These are phyloP conservation scores for Cladosporium sp. DNA, from an alignment of 2,329 filamentous ascomycete genomes.

Conservation along the genomic window DNA sequence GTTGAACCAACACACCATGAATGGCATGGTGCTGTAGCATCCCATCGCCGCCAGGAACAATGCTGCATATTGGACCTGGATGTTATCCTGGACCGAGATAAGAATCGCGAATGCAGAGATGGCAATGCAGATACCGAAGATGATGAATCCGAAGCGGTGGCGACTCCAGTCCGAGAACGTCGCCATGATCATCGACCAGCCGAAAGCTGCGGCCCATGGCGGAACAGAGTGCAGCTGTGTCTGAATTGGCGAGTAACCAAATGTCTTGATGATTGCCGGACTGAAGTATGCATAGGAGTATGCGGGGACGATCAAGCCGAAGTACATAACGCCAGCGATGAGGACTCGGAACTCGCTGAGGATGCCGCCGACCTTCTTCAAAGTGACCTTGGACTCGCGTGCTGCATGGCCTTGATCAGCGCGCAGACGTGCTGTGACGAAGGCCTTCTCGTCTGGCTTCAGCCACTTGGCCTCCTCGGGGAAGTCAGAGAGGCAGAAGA, in stretches of 20 bases:
- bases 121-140: slow-evolving; percentile 63
- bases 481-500: slow-evolving; percentile 47
- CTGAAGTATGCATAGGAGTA: slow-evolving; percentile 46
- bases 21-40: slow-evolving; percentile 79
- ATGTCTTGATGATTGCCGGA: slow-evolving; percentile 45
- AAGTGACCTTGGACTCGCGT: slow-evolving; percentile 40
- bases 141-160: slow-evolving; percentile 71
- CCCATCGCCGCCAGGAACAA: slow-evolving; percentile 74
- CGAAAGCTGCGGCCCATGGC: slow-evolving; percentile 70
- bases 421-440: slow-evolving; percentile 43
- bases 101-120: slow-evolving; percentile 75
- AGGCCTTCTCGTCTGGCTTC: slow-evolving; percentile 41
- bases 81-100: slow-evolving; percentile 65
- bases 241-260: slow-evolving; percentile 50
- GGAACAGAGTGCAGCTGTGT: slow-evolving; percentile 54
- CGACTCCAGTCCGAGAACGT: slow-evolving; percentile 64
- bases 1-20: slow-evolving; percentile 55
- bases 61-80: slow-evolving; percentile 66
- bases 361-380: slow-evolving; percentile 40
- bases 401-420: slow-evolving; percentile 47
- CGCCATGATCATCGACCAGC: slow-evolving; percentile 71
- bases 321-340: slow-evolving; percentile 50
- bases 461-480: slow-evolving; percentile 49
- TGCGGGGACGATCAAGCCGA: slow-evolving; percentile 42
- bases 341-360: slow-evolving; percentile 49